Evolutionary conservation across 352 stramenopile genomes (phyloP).

Genomic region (Peronospora tabacina): DNA sequence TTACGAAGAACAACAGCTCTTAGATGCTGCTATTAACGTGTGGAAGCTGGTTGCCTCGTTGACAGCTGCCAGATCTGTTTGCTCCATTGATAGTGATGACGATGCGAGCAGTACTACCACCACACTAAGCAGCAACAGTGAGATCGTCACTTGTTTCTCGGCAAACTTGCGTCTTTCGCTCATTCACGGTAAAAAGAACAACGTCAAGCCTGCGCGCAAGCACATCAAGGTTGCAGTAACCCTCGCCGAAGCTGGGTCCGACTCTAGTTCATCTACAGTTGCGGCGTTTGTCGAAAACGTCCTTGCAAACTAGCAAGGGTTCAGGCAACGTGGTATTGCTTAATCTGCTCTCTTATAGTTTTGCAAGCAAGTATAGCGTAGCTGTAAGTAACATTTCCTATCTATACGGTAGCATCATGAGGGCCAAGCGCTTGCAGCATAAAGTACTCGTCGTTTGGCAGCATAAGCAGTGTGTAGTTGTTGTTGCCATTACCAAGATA

Average conservation of each 20-base stretch:
- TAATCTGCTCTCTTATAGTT: constrained; percentile 11
- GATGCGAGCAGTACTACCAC: constrained; percentile 25
- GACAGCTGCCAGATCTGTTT: constrained; percentile 19
- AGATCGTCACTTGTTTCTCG: constrained; percentile 33
- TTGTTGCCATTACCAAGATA: constrained; percentile 73
- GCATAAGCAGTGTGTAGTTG: constrained; percentile 61
- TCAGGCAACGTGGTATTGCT: neutral
- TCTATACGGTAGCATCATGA: constrained; percentile 54
- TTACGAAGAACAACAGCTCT: constrained; percentile 39
- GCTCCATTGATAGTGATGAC: constrained; percentile 14
- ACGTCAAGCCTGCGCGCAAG: constrained; percentile 57
- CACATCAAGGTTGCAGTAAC: constrained; percentile 46
- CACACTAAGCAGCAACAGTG: constrained; percentile 18
- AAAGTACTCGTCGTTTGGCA: constrained; percentile 69
- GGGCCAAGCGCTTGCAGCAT: constrained; percentile 58
- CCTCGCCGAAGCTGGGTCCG: constrained; percentile 23
- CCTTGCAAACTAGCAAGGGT: constrained; percentile 33
- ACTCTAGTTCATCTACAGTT: constrained; percentile 31
- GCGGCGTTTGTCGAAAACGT: constrained; percentile 57
- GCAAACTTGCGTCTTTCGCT: constrained; percentile 57
- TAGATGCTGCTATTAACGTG: constrained; percentile 50
- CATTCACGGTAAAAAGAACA: constrained; percentile 53
- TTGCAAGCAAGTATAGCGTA: neutral
- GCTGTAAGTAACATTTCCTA: neutral
- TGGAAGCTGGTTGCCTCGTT: constrained; percentile 51